These are phyloP conservation scores for Talaromyces amestolkiae DNA, from an alignment of 2,329 filamentous ascomycete genomes.

Conservation along the genomic window DNA sequence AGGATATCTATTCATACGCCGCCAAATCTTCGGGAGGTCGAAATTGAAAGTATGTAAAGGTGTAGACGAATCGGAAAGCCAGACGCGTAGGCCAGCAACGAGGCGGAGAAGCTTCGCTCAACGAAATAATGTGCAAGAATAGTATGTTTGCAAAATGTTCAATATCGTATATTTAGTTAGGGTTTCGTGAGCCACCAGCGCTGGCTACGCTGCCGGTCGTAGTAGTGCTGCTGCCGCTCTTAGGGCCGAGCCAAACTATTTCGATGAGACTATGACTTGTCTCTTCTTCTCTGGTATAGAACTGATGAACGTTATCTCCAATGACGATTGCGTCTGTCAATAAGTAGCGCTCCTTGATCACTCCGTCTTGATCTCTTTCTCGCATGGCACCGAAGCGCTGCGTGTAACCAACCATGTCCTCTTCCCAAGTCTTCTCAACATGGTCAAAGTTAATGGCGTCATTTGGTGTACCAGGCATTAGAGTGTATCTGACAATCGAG, in stretches of 20 bases:
- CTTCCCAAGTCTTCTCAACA: slow-evolving; percentile 46
- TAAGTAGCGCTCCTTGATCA: slow-evolving; percentile 44
- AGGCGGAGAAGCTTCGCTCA: slow-evolving; percentile 11
- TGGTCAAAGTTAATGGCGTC: slow-evolving; percentile 44
- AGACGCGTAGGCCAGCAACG: slow-evolving; percentile 5
- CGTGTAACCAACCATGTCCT: slow-evolving; percentile 43
- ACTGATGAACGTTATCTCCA: slow-evolving; percentile 45
- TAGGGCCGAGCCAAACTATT: slow-evolving; percentile 44
- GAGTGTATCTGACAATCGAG: slow-evolving; percentile 44
- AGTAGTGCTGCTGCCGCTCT: slow-evolving; percentile 30
- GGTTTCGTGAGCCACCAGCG: slow-evolving; percentile 29
- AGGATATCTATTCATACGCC: slow-evolving; percentile 13
- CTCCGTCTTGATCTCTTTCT: slow-evolving; percentile 38
- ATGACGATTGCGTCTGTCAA: slow-evolving; percentile 39
- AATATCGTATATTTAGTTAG: slow-evolving; percentile 15
- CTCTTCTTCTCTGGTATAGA: slow-evolving; percentile 41
- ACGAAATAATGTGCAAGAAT: slow-evolving; percentile 21
- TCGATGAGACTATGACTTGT: slow-evolving; percentile 44
- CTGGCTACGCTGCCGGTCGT: slow-evolving; percentile 33
- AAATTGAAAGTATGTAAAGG: slow-evolving; percentile 1
- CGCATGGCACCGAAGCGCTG: slow-evolving; percentile 41
- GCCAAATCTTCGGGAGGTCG: slow-evolving; percentile 7
- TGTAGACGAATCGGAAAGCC: not conserved
- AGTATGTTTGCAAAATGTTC: slow-evolving; percentile 16
- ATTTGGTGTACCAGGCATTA: slow-evolving; percentile 35